Evolutionary conservation across 2,329 filamentous ascomycete genomes (phyloP).

Genomic region (Calonectria montana): DNA sequence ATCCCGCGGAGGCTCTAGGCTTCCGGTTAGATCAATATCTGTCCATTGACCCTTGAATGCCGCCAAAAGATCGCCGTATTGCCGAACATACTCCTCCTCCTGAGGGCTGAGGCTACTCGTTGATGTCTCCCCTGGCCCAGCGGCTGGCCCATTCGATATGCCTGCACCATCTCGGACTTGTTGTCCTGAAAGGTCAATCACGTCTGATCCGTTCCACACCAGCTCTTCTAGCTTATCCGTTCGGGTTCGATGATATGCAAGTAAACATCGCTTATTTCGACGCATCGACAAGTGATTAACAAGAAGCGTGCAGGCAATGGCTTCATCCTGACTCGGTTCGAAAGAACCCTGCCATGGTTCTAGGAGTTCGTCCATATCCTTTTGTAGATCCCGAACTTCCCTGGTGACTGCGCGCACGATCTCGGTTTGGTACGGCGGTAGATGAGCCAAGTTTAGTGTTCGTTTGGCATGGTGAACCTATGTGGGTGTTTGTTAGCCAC

Average conservation of each 20-base stretch:
- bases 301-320: constrained; percentile 86
- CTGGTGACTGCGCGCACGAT: constrained; percentile 87
- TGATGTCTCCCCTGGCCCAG: constrained; percentile 58
- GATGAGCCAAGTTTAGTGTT: constrained; percentile 84
- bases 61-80: constrained; percentile 92
- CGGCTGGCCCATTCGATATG: constrained; percentile 43
- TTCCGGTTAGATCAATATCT: constrained; percentile 94
- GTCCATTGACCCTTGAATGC: constrained; percentile 99
- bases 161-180: constrained; percentile 58
- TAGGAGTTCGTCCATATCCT: constrained; percentile 82
- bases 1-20: constrained; percentile 92
- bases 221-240: constrained; percentile 93
- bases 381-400: constrained; percentile 93
- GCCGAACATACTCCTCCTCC: constrained; percentile 94
- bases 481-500: constrained; percentile 14
- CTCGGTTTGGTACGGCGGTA: constrained; percentile 94
- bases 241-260: constrained; percentile 92
- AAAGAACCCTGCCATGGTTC: constrained; percentile 88
- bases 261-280: constrained; percentile 92
- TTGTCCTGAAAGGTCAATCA: constrained; percentile 76
- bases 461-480: constrained; percentile 97
- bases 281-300: constrained; percentile 97
- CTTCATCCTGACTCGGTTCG: constrained; percentile 84
- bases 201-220: constrained; percentile 90
- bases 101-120: constrained; percentile 90